Base-by-base conservation (phyloP, 129 eudicot genomes). In the Dittrichia graveolens region DNA sequence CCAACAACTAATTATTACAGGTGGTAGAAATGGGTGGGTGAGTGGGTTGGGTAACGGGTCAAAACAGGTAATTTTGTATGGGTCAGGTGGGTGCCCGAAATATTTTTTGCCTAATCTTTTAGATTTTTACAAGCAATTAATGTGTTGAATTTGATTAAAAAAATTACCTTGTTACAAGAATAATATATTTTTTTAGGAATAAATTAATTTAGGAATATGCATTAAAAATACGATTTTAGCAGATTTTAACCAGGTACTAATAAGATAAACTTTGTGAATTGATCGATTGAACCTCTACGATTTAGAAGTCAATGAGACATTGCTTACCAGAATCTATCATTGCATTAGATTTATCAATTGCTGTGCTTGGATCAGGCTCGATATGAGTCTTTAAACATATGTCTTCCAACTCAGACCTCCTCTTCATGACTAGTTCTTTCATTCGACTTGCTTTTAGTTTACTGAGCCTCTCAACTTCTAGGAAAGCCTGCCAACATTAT, bases 341-440 rank as follows among this genome's bases (percentile, higher is more conserved):
- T 34, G 97, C 97, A 67, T 66, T 86, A 48, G 93, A 81, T 81
- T 91, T 91, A 78, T 91, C 97, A 61, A 90, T 83, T 65, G 92
- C 85, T 0, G 96, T 91, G 74, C 87, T 91, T 52, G 85, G 74
- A 84, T 91, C 96, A 56, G 97, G 96, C 73, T 86, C 85, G 47
- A 91, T 80, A 81, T 91, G 97, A 41, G 79, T 81, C 84, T 81
- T 78, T 38, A 72, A 64, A 55, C 97, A 91, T 35, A 91, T 73
- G 55, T 86, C 96, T 64, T 91, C 97, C 76, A 91, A 79, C 78
- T 91, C 97, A 13, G 85, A 84, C 74, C 96, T 82, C 82, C 82
- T 86, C 75, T 88, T 91, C 85, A 84, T 75, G 31, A 91, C 97
- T 12, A 91, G 79, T 75, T 91, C 97, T 82, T 91, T 91, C 96